Base-by-base conservation (phyloP, 1,284 basidiomycete genomes). In the Sanguinoderma infundibulare region DNA sequence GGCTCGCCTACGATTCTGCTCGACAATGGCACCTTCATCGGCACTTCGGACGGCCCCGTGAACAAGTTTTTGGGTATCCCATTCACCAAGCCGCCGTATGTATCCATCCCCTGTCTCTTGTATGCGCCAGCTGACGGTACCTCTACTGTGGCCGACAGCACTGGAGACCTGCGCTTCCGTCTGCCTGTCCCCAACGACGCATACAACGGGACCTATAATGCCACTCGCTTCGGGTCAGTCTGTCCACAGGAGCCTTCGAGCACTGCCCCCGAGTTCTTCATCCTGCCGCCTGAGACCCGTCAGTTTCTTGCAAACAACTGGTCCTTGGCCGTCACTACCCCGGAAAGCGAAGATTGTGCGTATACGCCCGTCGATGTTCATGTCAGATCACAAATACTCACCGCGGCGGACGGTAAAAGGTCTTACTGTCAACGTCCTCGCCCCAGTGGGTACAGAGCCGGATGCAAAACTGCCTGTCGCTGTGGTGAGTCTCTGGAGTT, bases 381-480 rank as follows among this genome's bases (percentile, higher is more conserved):
- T 12, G 1, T 34, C 20, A 4, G 1, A 5, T n/a, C 5, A 5
- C 8, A 6, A 10, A 15, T 32, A 35, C 28, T 50, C 30, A 32
- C 30, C 5, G 10, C 26, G 6, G 32, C 38, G 35, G 4, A 20
- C 30, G 20, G 20, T 5, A 14, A 10, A 70, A 82, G 86, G 87
- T 68, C 72, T 89, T 39, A 81, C 78, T 1, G 66, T 87, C 64
- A 88, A 89, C 68, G 80, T 36, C 20, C 24, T 51, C 10, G 81
- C 77, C 34, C 83, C 86, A 3, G 70, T 77, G 1, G 74, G 72
- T 0, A 49, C 77, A 1, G 66, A 64, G 22, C 46, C 38, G 7
- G 20, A 38, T 0, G 77, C 78, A 0, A 80, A 81, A 36, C 72
- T 87, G 24, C 87, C 87, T 0, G 84, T 90, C 3, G 75, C 86